These are phyloP conservation scores for Curvularia sp. DNA, from an alignment of 2,329 filamentous ascomycete genomes.

Conservation along the genomic window DNA sequence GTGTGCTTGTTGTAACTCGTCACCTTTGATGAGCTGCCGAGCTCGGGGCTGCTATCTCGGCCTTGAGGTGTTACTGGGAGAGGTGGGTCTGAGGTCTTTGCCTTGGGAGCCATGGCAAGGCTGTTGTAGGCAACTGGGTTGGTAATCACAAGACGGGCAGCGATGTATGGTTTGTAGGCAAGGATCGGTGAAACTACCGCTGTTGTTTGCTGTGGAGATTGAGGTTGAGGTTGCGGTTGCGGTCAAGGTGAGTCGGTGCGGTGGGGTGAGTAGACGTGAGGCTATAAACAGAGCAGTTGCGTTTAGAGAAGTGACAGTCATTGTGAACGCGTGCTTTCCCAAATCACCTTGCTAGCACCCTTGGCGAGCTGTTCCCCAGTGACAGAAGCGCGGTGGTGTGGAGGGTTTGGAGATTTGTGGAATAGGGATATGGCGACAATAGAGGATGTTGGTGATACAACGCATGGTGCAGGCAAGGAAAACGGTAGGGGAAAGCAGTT, in stretches of 20 bases:
- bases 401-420: background rate
- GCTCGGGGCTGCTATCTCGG: conserved; percentile 37
- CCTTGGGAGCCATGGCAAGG: conserved; percentile 4
- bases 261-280: conserved; percentile 1
- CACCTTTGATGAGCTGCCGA: conserved; percentile 35
- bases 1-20: conserved; percentile 51
- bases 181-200: conserved; percentile 8
- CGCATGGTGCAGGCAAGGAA: no score
- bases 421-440: no score
- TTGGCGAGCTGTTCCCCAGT: conserved; percentile 14
- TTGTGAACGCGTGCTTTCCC: conserved; percentile 14
- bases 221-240: conserved; percentile 15
- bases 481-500: no score
- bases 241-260: conserved; percentile 2
- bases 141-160: no score
- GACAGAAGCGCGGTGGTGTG: background rate
- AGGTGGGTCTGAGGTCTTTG: conserved; percentile 4
- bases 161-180: conserved; percentile 17
- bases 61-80: conserved; percentile 2
- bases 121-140: no score
- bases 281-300: conserved; percentile 4
- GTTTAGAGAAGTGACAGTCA: conserved; percentile 5
- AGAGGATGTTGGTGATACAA: no score
- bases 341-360: conserved; percentile 1
- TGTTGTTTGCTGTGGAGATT: conserved; percentile 1